Evolutionary conservation across 2,329 filamentous ascomycete genomes (phyloP).

Genomic region (Daldinia sp.): DNA sequence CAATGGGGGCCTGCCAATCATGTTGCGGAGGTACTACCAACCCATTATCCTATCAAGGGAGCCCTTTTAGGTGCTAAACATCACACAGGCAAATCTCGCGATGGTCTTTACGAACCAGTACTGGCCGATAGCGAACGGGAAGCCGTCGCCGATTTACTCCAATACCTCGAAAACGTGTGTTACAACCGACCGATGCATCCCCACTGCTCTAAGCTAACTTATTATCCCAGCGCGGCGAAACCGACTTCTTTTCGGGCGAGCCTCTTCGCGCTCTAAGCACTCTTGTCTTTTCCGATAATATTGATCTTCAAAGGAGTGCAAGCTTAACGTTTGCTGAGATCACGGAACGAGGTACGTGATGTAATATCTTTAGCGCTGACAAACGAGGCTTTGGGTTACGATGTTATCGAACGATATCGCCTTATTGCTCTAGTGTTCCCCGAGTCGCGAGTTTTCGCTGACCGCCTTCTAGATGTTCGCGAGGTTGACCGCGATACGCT

Average conservation of each 20-base stretch:
- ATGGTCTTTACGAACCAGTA: slow-evolving; percentile 86
- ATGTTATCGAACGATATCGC: slow-evolving; percentile 8
- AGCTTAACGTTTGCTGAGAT: slow-evolving; percentile 99
- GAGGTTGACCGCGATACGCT: slow-evolving; percentile 96
- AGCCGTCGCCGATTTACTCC: slow-evolving; percentile 93
- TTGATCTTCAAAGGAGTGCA: slow-evolving; percentile 95
- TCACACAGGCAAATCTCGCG: slow-evolving; percentile 75
- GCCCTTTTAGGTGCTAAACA: slow-evolving; percentile 49
- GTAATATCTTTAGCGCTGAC: slow-evolving; percentile 10
- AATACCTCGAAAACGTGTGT: slow-evolving; percentile 95
- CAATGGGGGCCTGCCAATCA: slow-evolving; percentile 54
- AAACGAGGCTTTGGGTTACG: slow-evolving; percentile 2
- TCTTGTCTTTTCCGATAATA: slow-evolving; percentile 97
- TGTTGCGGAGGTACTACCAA: slow-evolving; percentile 53
- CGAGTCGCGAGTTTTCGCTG: slow-evolving; percentile 11
- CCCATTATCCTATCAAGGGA: slow-evolving; percentile 22
- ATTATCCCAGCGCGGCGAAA: slow-evolving; percentile 82
- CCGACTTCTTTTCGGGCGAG: slow-evolving; percentile 97
- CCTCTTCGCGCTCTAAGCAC: slow-evolving; percentile 94
- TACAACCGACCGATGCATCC: slow-evolving; percentile 16
- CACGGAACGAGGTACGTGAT: slow-evolving; percentile 85
- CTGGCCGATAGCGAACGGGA: slow-evolving; percentile 96
- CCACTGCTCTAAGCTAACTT: not conserved
- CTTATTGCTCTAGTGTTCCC: not conserved
- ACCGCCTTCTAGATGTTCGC: slow-evolving; percentile 80